These are phyloP conservation scores for Metarhizium album DNA, from an alignment of 2,329 filamentous ascomycete species.

Conservation along the genomic window DNA sequence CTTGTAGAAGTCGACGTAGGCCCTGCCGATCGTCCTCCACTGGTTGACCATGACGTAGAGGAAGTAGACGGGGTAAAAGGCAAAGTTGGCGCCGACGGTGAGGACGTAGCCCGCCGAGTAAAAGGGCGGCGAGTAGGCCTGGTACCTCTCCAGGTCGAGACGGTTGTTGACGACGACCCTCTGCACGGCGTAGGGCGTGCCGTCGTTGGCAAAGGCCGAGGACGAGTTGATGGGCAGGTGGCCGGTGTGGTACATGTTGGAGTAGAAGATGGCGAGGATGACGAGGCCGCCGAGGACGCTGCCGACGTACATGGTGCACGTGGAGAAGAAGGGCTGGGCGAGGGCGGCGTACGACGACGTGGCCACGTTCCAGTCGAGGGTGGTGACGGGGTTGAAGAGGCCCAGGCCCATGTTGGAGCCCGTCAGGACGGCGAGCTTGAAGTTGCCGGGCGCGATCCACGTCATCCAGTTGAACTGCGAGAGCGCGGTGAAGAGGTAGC, in stretches of 20 bases:
- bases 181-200: conserved; percentile 22
- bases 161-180: conserved; percentile 26
- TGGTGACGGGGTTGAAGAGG: conserved; percentile 24
- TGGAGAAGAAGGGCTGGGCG: conserved; percentile 27
- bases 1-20: conserved; percentile 28
- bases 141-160: conserved; percentile 27
- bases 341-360: conserved; percentile 28
- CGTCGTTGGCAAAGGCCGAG: conserved; percentile 31
- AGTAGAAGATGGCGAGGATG: conserved; percentile 31
- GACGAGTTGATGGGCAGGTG: conserved; percentile 36
- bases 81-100: conserved; percentile 30
- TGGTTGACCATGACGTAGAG: conserved; percentile 30
- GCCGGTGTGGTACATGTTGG: conserved; percentile 31
- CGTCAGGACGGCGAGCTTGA: conserved; percentile 27
- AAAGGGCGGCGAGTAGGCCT: conserved; percentile 32
- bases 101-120: conserved; percentile 32
- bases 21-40: conserved; percentile 17
- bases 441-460: conserved; percentile 39
- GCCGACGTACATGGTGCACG: conserved; percentile 25
- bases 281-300: conserved; percentile 25
- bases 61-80: conserved; percentile 33
- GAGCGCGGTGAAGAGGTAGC: conserved; percentile 37
- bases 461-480: conserved; percentile 43
- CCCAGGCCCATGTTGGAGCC: conserved; percentile 32
- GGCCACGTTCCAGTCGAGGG: conserved; percentile 29